phyloP scores from a whole-genome alignment of 768 basidiomycete species.

The Cyclocybe cylindracea region DNA sequence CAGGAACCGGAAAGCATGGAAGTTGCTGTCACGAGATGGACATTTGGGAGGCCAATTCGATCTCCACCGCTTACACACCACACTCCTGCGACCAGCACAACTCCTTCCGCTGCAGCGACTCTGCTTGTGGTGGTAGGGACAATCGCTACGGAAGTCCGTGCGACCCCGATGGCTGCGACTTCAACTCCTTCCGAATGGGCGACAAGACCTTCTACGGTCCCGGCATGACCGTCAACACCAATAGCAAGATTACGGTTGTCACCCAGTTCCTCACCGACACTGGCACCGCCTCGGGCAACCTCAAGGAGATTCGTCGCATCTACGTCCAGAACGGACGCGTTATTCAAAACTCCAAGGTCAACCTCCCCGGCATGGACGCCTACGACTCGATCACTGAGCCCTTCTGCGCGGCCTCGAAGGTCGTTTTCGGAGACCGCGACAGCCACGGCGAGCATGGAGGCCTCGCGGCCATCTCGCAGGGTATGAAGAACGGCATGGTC shows the following conservation, averaged over 20 bases:
- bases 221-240: constrained; percentile 2
- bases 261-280: constrained; percentile 9
- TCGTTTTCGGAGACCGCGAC: neutral
- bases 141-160: neutral
- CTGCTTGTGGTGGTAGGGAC: neutral
- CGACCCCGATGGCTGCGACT: constrained; percentile 2
- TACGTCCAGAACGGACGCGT: neutral
- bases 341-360: constrained; percentile 6
- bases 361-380: neutral
- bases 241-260: neutral
- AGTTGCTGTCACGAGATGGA: constrained; percentile 11
- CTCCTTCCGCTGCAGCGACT: neutral
- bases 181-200: constrained; percentile 8
- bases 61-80: constrained; percentile 1
- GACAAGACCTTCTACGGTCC: constrained; percentile 2
- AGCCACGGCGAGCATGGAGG: neutral
- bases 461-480: neutral
- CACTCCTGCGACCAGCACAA: neutral
- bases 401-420: constrained; percentile 1
- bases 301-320: neutral
- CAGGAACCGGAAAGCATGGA: constrained; percentile 2
- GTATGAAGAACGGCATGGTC: constrained; percentile 3
- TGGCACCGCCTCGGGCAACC: neutral
- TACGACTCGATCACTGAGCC: neutral
- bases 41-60: constrained; percentile 5